Base-by-base conservation (phyloP, 306 rosid species). In the Astragalus glycyphyllos region DNA sequence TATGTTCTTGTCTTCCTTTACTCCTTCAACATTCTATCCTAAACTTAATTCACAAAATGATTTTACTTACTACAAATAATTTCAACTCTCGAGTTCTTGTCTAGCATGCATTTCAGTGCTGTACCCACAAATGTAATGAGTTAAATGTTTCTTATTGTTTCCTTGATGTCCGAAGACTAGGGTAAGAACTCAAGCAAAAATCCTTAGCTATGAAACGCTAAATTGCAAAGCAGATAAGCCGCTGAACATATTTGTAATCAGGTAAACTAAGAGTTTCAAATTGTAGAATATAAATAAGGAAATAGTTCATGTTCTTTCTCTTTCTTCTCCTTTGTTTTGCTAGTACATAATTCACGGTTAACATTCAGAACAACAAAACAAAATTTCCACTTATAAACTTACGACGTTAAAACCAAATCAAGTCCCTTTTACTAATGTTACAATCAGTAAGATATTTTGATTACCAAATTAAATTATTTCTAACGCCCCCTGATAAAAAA, bases 181-280 rank as follows among this genome's bases (percentile, higher is more conserved):
- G 12, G 40, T 11, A 13, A 32, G 23, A 17, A 26, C 40, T 7
- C 11, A 9, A 12, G 40, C 13, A 7, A 68, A 37, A 12, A 9
- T 31, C 32, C 32, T 35, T 16, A 11, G 72, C 58, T 66, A 32
- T 1, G 6, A 23, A 11, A 65, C 13, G 29, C 44, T 46, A 13
- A 65, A 12, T 14, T 44, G 12, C 29, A 34, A 55, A 58, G 11
- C 35, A 31, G n/a, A 58, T 45, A 58, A 46, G 26, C 47, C 47
- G 26, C 12, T 40, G 37, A 41, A 40, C 12, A 34, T 40, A 53
- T 38, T 53, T 51, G 37, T 51, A 51, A 29, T 8, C 17, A 12
- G 47, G 41, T 5, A 72, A 72, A 37, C 37, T 48, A 40, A 41
- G 53, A 41, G 46, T 13, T 32, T 44, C 12, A 71, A 71, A 56